A percentile compares a stretch with the other conserved stretches of the same genome.
These are phyloP conservation scores for Solanum infundibuliforme DNA, from an alignment of 257 asterid genomes.

Conservation along the genomic window DNA sequence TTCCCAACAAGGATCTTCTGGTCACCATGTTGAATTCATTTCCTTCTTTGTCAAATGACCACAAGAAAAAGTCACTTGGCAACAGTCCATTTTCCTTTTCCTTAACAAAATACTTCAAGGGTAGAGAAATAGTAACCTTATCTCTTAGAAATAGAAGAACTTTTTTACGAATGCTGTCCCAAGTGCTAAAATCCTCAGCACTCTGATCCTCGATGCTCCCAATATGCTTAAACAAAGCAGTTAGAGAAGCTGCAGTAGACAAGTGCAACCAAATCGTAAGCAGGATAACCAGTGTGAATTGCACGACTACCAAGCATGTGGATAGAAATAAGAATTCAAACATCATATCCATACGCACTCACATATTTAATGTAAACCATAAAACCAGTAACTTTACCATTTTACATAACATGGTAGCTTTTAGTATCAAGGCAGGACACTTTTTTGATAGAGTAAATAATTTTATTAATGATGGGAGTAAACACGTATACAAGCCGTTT, in stretches of 20 bases:
- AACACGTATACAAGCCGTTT: not conserved
- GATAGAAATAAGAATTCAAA: not conserved
- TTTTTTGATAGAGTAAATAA: not conserved
- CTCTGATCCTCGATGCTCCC: slow-evolving; percentile 75
- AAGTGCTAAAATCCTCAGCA: slow-evolving; percentile 61
- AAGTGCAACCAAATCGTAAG: not conserved
- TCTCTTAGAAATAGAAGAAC: slow-evolving; percentile 78
- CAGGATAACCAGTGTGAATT: not conserved
- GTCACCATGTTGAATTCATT: not conserved
- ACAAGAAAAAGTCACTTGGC: not conserved
- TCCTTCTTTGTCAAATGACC: not conserved
- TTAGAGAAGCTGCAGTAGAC: slow-evolving; percentile 70
- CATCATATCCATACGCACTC: not conserved
- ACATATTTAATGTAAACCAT: not conserved
- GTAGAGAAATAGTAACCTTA: slow-evolving; percentile 33
- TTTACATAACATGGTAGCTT: not conserved
- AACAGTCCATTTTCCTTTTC: slow-evolving; percentile 1
- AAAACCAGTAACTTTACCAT: not conserved
- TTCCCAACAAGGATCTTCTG: not conserved
- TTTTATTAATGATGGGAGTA: not conserved
- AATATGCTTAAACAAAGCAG: slow-evolving; percentile 78
- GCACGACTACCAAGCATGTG: not conserved
- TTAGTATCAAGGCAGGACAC: not conserved
- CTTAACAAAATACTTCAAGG: not conserved
- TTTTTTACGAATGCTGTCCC: slow-evolving; percentile 86